A percentile compares a stretch with the other conserved stretches of the same genome.
phyloP scores from a whole-genome alignment of 768 basidiomycete genomes.

The Leucosporidium scottii region DNA sequence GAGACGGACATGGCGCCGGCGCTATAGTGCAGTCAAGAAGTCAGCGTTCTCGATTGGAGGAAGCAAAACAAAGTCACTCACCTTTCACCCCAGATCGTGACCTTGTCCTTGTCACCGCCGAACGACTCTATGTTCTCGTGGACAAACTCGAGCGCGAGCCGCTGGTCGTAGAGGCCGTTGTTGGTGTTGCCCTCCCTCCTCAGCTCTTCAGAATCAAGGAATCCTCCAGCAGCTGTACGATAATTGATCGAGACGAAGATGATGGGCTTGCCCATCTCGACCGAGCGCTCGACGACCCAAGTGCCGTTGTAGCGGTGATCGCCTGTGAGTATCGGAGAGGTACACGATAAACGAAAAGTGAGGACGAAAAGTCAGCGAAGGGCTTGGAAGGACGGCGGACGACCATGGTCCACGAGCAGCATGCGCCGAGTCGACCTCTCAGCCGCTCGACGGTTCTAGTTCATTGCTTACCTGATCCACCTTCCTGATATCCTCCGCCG shows the following conservation, averaged over 20 bases:
- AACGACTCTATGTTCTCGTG: conserved; percentile 61
- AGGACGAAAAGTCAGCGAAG: not conserved
- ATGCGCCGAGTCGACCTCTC: too few species aligned
- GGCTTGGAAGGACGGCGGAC: not conserved
- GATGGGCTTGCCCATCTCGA: conserved; percentile 33
- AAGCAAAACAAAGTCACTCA: not conserved
- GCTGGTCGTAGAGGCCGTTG: conserved; percentile 30
- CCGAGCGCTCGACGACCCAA: conserved; percentile 25
- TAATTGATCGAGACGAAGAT: conserved; percentile 30
- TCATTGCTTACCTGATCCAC: too few species aligned
- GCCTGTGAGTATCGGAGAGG: conserved; percentile 17
- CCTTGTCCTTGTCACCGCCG: conserved; percentile 58
- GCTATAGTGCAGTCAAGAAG: not conserved
- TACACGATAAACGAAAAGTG: not conserved
- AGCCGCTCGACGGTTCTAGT: too few species aligned
- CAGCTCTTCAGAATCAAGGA: conserved; percentile 13
- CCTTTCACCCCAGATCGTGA: conserved; percentile 34
- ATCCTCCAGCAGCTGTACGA: conserved; percentile 28
- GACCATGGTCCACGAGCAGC: too few species aligned
- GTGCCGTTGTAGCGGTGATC: conserved; percentile 31
- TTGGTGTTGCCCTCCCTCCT: conserved; percentile 15
- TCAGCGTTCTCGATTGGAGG: too few species aligned
- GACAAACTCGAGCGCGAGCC: conserved; percentile 54
- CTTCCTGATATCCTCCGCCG: conserved; percentile 32
- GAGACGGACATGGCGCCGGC: conserved; percentile 22